These are phyloP conservation scores for Lithohypha guttulata DNA, from an alignment of 2,329 filamentous ascomycete species.

Conservation along the genomic window DNA sequence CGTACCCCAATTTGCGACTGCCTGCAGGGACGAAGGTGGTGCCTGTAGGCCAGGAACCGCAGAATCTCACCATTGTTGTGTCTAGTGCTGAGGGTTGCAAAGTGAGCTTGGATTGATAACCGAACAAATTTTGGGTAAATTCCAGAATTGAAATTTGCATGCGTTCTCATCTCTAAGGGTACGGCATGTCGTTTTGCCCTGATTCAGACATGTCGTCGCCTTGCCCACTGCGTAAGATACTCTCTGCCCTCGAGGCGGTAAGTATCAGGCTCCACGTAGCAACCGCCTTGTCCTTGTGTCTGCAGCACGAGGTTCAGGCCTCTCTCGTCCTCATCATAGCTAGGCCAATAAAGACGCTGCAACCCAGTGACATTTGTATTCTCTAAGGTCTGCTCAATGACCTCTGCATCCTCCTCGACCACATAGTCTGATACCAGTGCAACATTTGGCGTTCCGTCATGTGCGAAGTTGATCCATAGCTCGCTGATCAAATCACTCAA, in stretches of 20 bases:
- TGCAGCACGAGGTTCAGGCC: conserved; percentile 40
- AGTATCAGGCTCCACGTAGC: conserved; percentile 36
- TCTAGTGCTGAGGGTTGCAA: conserved; percentile 14
- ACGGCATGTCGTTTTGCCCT: too few species aligned
- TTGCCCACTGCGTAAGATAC: conserved; percentile 5
- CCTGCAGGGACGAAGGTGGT: conserved; percentile 11
- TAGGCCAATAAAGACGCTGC: conserved; percentile 30
- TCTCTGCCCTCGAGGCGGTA: conserved; percentile 33
- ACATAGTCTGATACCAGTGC: conserved; percentile 10
- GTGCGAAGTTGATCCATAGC: conserved; percentile 43
- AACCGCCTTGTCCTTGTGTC: conserved; percentile 32
- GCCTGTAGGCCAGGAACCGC: conserved; percentile 14
- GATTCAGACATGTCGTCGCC: conserved; percentile 5
- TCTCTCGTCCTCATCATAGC: conserved; percentile 30
- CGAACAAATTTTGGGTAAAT: neutral
- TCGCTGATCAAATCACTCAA: conserved; percentile 39
- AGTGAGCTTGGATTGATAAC: too few species aligned
- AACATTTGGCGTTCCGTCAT: conserved; percentile 35
- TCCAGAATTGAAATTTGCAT: too few species aligned
- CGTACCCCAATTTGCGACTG: conserved; percentile 12
- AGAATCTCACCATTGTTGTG: conserved; percentile 17
- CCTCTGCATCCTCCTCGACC: conserved; percentile 14
- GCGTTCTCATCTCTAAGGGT: too few species aligned
- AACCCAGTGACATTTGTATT: conserved; percentile 10
- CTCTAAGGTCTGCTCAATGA: neutral